Conservation (phyloP, 1,139 yeast genomes). For the Taphrina betulina region DNA sequence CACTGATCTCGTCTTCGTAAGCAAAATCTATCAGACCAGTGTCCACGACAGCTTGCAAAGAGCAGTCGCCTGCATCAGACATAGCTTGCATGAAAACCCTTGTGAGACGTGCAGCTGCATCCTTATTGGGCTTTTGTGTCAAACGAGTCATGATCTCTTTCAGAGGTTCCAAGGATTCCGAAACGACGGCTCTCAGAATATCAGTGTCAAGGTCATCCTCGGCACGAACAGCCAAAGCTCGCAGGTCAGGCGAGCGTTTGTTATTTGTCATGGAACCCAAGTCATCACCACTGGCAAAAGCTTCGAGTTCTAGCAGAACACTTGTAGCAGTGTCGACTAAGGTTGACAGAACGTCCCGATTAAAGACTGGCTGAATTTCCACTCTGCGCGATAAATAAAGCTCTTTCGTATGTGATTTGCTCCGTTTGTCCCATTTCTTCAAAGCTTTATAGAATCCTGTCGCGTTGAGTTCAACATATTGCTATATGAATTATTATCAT, state of each 20-base stretch:
- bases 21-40: conserved; percentile 17
- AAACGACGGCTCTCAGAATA: conserved; percentile 39
- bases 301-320: conserved; percentile 77
- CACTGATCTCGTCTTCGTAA: conserved; percentile 27
- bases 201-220: conserved; percentile 27
- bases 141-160: conserved; percentile 32
- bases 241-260: conserved; percentile 7
- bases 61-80: conserved; percentile 5
- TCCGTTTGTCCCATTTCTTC: conserved; percentile 96
- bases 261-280: background rate
- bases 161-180: conserved; percentile 33
- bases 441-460: conserved; percentile 93
- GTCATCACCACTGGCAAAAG: conserved; percentile 45
- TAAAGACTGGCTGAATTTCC: conserved; percentile 94
- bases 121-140: conserved; percentile 39
- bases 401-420: conserved; percentile 91
- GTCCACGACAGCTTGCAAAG: conserved; percentile 9
- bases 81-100: conserved; percentile 30
- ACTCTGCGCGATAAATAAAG: conserved; percentile 87
- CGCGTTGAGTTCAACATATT: conserved; percentile 88
- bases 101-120: conserved; percentile 43
- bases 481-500: no score
- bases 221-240: conserved; percentile 10
- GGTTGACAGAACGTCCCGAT: conserved; percentile 79
- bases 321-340: conserved; percentile 79